A percentile compares a stretch with the other conserved stretches of the same genome.
Evolutionary conservation across 768 basidiomycete genomes (phyloP).

Genomic region (Termitomyces sp.): DNA sequence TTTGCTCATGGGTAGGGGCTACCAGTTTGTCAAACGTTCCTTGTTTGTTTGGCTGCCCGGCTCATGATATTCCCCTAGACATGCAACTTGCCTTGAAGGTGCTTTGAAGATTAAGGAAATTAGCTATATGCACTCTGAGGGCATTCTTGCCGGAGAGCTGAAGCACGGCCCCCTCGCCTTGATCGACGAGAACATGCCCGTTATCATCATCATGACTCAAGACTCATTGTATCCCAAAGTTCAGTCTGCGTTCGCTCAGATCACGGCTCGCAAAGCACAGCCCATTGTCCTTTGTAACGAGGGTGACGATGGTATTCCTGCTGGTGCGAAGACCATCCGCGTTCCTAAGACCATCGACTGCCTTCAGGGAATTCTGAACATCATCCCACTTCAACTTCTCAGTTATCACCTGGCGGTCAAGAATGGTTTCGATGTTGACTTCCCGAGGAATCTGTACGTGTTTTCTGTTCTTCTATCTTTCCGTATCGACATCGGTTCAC

Average conservation of each 20-base stretch:
- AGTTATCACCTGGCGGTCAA: constrained; percentile 95
- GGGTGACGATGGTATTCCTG: constrained; percentile 75
- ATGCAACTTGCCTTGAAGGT: constrained; percentile 97
- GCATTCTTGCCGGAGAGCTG: constrained; percentile 96
- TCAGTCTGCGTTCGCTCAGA: constrained; percentile 92
- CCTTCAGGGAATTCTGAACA: constrained; percentile 92
- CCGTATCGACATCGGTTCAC: no score
- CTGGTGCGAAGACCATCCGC: constrained; percentile 81
- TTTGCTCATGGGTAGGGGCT: constrained; percentile 96
- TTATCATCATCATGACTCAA: constrained; percentile 99
- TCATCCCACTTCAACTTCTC: constrained; percentile 93
- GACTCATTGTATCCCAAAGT: constrained; percentile 99
- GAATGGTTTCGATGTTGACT: constrained; percentile 97
- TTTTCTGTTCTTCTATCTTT: constrained; percentile 1
- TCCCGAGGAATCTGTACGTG: constrained; percentile 91
- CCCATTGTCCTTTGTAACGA: constrained; percentile 96
- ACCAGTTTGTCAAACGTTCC: constrained; percentile 60
- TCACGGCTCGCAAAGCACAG: constrained; percentile 95
- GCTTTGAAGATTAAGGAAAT: constrained; percentile 99
- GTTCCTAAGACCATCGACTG: constrained; percentile 94
- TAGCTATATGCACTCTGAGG: constrained; percentile 86
- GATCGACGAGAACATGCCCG: constrained; percentile 97
- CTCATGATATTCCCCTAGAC: constrained; percentile 33
- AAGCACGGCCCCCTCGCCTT: constrained; percentile 98
- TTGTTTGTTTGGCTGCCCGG: neutral